Base-by-base conservation (phyloP, 306 rosid species). In the Arachis stenosperma region DNA sequence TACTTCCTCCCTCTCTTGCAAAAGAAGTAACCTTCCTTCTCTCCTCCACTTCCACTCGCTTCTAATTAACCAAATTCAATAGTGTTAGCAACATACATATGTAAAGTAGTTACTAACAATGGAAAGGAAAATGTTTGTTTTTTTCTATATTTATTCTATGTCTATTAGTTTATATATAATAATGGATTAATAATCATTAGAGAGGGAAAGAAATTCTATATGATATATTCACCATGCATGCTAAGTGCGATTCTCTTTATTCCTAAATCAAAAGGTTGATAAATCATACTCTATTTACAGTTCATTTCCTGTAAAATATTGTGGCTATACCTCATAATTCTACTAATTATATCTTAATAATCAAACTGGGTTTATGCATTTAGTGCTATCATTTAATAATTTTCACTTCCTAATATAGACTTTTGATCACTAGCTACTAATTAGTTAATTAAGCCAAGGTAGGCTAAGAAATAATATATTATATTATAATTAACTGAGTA, bases 1-100 rank as follows among this genome's bases (percentile, higher is more conserved):
- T 93, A 93, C 73, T 93, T 93, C 58, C 98, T 90, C 46, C 94
- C 98, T 86, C 98, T 90, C 61, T 67, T 85, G 88, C 98, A 90
- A 52, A 82, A 93, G 79, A 90, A 90, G 53, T 93, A 93, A 68
- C 92, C 81, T 37, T 93, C 97, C 30, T 82, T 90, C 22, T 93
- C 96, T 67, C 82, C 90, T 10, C 74, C 80, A 2, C 48, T 79
- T 0, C 69, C 37, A 60, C 76, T 82, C 0, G 58, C 74, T 74
- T 76, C 93, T 87, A 78, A 83, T 60, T 47, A 15, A 33, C 37
- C 30, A 36, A 13, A 50, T 50, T 50, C 55, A 9, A 59, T 1
- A 3, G n/a, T 68, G 59, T 50, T 50, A 50, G 63, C 56, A 75
- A 75, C 2, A 7, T 65, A n/a, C 11, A 51, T 60, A 33, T 29